Base-by-base conservation (phyloP, 306 rosid genomes). In the Malus domestica region DNA sequence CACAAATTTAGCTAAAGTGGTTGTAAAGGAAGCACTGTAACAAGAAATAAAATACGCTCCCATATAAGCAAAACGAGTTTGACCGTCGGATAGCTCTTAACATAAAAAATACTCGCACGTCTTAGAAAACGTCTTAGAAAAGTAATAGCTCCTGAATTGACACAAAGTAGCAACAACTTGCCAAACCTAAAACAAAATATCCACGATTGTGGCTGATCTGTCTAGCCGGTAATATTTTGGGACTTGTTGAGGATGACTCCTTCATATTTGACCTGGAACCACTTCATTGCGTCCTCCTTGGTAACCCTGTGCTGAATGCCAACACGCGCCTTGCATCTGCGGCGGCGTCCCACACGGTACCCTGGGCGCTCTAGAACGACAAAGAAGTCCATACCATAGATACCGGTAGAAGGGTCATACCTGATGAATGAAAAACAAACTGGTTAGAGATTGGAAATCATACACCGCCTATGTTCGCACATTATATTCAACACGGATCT, bases 201-300 rank as follows among this genome's bases (percentile, higher is more conserved):
- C 63, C 22, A 70, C 68, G 22, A 40, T 49, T 68, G 77, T 9
- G 57, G 40, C 27, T 6, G 49, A 49, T 69, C 70, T 8, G 68
- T 55, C 76, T 80, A 76, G 68, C 62, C 57, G 52, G 76, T 32
- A 70, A 80, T 32, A 23, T 73, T 45, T 52, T 81, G 87, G 23
- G 88, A 80, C 86, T 87, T 87, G 88, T 89, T 89, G n/a, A 89
- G 87, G 32, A 89, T 87, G 42, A 89, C 89, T 51, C 87, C 93
- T 83, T 87, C 91, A 67, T 83, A 89, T 73, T 85, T 89, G 70
- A 89, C 89, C 75, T 87, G 91, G 81, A 89, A 89, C 89, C 88
- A 83, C 82, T 87, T 89, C 93, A 85, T 89, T 38, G 93, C 73
- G 22, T 85, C 90, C 11, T 89, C 91, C 76, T 87, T 87, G 10